These are phyloP conservation scores for Eragrostis tef DNA, from an alignment of 202 grass and related monocot genomes.

Conservation along the genomic window DNA sequence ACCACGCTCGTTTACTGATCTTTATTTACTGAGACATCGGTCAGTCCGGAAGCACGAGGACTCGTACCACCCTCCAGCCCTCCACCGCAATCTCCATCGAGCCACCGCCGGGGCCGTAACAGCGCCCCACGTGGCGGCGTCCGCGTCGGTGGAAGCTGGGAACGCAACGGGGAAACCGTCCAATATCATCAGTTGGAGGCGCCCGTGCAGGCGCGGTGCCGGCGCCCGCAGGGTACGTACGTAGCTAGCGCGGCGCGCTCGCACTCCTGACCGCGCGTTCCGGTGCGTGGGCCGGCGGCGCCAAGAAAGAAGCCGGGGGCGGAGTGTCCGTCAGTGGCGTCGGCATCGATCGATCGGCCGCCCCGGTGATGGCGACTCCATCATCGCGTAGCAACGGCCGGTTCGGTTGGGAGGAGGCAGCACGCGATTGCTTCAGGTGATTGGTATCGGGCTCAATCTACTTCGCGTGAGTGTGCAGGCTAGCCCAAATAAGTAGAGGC, in stretches of 20 bases:
- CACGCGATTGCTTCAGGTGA: background rate
- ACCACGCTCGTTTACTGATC: background rate
- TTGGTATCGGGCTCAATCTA: background rate
- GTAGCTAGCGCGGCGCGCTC: too few species aligned
- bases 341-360: background rate
- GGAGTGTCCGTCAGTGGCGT: background rate
- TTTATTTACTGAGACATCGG: too few species aligned
- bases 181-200: background rate
- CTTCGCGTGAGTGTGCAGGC: background rate
- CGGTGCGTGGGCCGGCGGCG: background rate
- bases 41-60: background rate
- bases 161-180: background rate
- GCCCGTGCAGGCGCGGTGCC: too few species aligned
- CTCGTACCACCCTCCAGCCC: background rate
- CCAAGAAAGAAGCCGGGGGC: background rate
- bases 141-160: constrained; percentile 13
- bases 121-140: constrained; percentile 34
- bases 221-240: background rate
- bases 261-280: too few species aligned
- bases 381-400: background rate
- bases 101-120: constrained; percentile 36
- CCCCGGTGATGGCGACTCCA: background rate
- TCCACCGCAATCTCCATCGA: too few species aligned
- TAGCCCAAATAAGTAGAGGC: background rate
- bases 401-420: background rate